phyloP scores from a whole-genome alignment of 768 basidiomycete genomes.

The Pisolithus tinctorius region DNA sequence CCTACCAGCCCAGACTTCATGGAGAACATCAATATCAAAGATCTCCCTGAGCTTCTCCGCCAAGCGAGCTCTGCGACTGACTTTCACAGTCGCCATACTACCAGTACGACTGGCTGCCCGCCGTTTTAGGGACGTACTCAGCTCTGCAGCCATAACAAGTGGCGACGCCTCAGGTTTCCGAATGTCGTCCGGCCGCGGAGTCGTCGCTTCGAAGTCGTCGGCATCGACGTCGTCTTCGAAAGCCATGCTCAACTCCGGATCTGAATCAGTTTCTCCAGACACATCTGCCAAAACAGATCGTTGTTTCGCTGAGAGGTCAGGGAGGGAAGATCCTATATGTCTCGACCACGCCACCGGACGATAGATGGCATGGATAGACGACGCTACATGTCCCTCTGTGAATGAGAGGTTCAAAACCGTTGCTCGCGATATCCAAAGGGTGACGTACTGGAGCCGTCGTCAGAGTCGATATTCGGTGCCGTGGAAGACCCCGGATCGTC shows the following conservation, averaged over 20 bases:
- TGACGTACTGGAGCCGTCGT: constrained; percentile 48
- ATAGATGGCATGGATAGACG: constrained; percentile 85
- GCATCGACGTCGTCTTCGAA: constrained; percentile 50
- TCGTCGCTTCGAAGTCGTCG: constrained; percentile 52
- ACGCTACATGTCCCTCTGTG: constrained; percentile 51
- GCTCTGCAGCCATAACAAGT: constrained; percentile 7
- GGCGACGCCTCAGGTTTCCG: constrained; percentile 8
- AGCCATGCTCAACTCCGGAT: constrained; percentile 25
- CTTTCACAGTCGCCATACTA: constrained; percentile 68
- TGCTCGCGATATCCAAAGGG: constrained; percentile 7
- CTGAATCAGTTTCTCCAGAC: constrained; percentile 28
- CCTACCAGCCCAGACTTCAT: constrained; percentile 80
- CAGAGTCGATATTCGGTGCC: constrained; percentile 38
- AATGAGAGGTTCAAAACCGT: constrained; percentile 3
- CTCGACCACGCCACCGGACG: constrained; percentile 70
- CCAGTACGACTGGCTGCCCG: constrained; percentile 37
- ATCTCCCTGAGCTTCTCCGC: constrained; percentile 88
- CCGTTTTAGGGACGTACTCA: constrained; percentile 17
- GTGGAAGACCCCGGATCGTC: constrained; percentile 46
- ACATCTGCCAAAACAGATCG: constrained; percentile 12
- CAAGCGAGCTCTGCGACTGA: constrained; percentile 61
- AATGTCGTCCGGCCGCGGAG: constrained; percentile 33
- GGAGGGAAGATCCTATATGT: constrained; percentile 27
- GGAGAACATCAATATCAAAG: constrained; percentile 73
- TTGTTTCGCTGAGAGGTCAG: constrained; percentile 7